phyloP scores from a whole-genome alignment of 805 yeast species.

The Barnettozyma siamensis region DNA sequence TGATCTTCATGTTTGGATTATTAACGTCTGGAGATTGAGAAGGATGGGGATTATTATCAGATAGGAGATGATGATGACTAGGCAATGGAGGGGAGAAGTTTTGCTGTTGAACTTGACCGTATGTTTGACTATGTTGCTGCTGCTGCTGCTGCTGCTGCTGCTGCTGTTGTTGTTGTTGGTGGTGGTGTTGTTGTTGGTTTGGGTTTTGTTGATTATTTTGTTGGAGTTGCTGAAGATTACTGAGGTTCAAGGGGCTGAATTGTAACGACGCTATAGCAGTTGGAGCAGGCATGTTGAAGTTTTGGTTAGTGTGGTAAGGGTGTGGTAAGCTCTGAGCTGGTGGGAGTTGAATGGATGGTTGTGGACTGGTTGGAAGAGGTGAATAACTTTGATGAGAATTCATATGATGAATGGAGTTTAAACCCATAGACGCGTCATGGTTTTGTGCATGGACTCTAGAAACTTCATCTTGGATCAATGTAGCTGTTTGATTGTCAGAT shows the following conservation, averaged over 20 bases:
- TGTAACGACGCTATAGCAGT: neutral
- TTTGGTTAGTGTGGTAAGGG: neutral
- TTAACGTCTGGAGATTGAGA: neutral
- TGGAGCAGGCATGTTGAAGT: neutral
- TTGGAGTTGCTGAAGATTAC: neutral
- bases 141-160: neutral
- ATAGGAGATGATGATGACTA: neutral
- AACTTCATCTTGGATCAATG: neutral
- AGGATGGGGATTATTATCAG: neutral
- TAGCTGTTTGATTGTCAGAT: neutral
- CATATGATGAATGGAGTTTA: no score
- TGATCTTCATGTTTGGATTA: neutral
- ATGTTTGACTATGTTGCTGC: neutral
- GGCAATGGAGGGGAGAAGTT: neutral
- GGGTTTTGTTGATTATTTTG: neutral
- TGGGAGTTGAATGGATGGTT: neutral
- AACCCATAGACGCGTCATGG: no score
- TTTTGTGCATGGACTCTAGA: neutral
- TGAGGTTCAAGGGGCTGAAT: neutral
- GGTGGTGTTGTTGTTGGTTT: constrained; percentile 1
- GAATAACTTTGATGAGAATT: no score
- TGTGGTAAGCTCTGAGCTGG: neutral
- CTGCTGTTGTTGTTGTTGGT: constrained; percentile 2
- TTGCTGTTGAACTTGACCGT: neutral
- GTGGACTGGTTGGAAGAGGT: no score